Evolutionary conservation across 192 early-diverging fungal species (phyloP).

Genomic region (Backusella westeae): DNA sequence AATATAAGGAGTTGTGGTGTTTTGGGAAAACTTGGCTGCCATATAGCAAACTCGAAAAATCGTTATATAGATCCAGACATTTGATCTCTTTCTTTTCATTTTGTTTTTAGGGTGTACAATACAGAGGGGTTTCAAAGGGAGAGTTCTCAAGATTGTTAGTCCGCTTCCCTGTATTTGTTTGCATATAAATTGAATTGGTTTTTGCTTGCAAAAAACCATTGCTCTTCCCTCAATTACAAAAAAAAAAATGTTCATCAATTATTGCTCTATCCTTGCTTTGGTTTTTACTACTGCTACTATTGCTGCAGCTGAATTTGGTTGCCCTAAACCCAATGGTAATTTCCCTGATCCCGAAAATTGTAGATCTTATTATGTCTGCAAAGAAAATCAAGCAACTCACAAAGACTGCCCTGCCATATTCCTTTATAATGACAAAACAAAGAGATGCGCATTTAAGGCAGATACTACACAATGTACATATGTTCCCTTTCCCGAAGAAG

Average conservation of each 20-base stretch:
- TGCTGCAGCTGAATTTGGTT: background rate
- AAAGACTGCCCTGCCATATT: background rate
- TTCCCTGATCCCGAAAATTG: background rate
- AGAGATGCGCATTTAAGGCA: background rate
- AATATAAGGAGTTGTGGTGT: no score
- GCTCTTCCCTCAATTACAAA: background rate
- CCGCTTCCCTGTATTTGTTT: background rate
- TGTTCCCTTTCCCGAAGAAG: background rate
- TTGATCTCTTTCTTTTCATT: background rate
- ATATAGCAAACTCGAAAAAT: no score
- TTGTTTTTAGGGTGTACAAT: background rate
- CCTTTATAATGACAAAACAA: background rate
- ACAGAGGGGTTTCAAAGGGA: background rate
- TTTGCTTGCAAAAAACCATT: background rate
- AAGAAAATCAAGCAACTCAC: background rate
- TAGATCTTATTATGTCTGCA: background rate
- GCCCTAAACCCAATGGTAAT: background rate
- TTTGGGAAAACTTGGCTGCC: no score
- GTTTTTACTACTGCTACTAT: background rate
- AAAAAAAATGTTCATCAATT: background rate
- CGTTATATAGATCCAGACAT: no score
- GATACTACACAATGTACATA: background rate
- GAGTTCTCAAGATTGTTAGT: background rate
- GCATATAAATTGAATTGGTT: background rate
- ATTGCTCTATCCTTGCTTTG: background rate